Conservation (phyloP, 202 grass and related monocot genomes). For the Tripidium arundinaceum region DNA sequence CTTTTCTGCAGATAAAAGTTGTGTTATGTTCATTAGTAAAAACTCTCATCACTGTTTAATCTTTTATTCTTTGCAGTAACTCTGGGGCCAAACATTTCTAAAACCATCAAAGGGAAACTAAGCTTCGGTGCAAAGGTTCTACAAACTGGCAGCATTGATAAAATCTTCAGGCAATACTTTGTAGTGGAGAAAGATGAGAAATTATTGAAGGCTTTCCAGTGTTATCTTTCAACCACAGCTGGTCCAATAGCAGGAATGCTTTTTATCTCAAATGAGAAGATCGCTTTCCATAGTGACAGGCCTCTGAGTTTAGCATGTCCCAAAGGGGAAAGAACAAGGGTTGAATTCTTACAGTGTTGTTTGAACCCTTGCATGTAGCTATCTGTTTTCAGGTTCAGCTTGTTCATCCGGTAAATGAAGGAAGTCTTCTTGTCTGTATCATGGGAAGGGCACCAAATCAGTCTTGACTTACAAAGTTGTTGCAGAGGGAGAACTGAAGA, state of each 20-base stretch:
- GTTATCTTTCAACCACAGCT: slow-evolving; percentile 76
- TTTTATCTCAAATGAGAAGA: slow-evolving; percentile 65
- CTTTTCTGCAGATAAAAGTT: background rate
- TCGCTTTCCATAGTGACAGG: slow-evolving; percentile 67
- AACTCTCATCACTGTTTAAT: background rate
- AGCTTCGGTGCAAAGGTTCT: no score
- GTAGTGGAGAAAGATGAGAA: slow-evolving; percentile 44
- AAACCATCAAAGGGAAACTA: background rate
- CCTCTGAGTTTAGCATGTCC: slow-evolving; percentile 48
- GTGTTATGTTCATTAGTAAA: no score
- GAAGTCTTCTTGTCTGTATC: slow-evolving; percentile 48
- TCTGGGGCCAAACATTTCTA: no score
- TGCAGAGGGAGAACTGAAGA: background rate
- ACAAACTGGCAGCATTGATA: no score
- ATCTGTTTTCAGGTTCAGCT: slow-evolving; percentile 49
- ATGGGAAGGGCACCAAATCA: slow-evolving; percentile 25
- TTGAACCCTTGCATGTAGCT: no score
- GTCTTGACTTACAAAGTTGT: background rate
- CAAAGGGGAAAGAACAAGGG: slow-evolving; percentile 40
- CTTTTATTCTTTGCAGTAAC: no score
- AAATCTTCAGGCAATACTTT: no score
- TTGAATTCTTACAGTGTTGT: slow-evolving; percentile 57
- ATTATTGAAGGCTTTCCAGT: slow-evolving; percentile 64
- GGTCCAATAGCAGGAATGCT: slow-evolving; percentile 73
- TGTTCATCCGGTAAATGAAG: slow-evolving; percentile 49